These are phyloP conservation scores for Termitomyces sp. DNA, from an alignment of 1,284 basidiomycete genomes.

Conservation along the genomic window DNA sequence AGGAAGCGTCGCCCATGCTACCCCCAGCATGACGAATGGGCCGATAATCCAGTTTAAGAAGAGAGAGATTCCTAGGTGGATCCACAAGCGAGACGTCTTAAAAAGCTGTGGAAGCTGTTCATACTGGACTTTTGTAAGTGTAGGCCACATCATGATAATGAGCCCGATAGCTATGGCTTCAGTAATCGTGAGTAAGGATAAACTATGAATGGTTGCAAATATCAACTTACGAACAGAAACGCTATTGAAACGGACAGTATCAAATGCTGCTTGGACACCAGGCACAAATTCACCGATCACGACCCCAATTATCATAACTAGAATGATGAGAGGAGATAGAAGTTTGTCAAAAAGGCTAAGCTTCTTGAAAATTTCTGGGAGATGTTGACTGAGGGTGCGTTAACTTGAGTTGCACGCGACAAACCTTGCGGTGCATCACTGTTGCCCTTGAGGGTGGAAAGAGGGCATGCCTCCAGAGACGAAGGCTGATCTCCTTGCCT, in stretches of 20 bases:
- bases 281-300: conserved; percentile 66
- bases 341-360: conserved; percentile 60
- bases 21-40: conserved; percentile 76
- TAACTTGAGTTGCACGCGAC: background rate
- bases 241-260: conserved; percentile 44
- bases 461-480: background rate
- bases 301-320: conserved; percentile 79
- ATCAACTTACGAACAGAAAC: conserved; percentile 55
- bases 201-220: background rate
- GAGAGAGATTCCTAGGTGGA: conserved; percentile 68
- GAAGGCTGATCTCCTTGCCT: background rate
- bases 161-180: conserved; percentile 73
- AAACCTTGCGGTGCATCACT: background rate
- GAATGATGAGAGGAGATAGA: conserved; percentile 66
- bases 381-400: background rate
- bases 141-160: conserved; percentile 91
- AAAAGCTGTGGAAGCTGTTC: conserved; percentile 65
- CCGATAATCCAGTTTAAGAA: conserved; percentile 81
- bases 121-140: conserved; percentile 76
- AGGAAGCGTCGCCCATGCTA: conserved; percentile 84
- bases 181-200: background rate
- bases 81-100: conserved; percentile 53
- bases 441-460: background rate
- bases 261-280: conserved; percentile 46
- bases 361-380: conserved; percentile 39